A percentile compares a stretch with the other conserved stretches of the same genome.
Conservation (phyloP, 441 rosid species). For the Croton setiger region DNA sequence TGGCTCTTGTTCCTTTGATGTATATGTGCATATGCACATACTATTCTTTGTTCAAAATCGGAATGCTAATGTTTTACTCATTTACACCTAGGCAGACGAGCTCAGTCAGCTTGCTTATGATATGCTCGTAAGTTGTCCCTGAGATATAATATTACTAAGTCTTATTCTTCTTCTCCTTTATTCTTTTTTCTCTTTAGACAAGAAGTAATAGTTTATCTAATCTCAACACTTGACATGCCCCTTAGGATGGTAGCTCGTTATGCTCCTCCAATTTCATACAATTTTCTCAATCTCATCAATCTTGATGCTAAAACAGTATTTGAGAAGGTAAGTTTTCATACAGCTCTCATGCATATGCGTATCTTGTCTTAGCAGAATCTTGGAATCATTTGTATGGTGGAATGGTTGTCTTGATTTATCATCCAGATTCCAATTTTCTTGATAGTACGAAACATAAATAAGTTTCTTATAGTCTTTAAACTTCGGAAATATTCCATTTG, state of each 20-base stretch:
- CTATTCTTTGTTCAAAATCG: conserved; percentile 88
- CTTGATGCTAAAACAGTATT: conserved; percentile 64
- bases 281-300: conserved; percentile 89
- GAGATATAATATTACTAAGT: conserved; percentile 12
- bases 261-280: conserved; percentile 94
- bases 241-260: conserved; percentile 98
- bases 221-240: conserved; percentile 18
- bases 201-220: conserved; percentile 17
- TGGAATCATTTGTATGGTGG: too few relatives aligned
- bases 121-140: conserved; percentile 82
- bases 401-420: not conserved
- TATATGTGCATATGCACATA: conserved; percentile 99
- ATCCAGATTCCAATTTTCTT: not conserved
- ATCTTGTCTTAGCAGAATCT: conserved; percentile 1
- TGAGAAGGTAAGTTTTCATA: conserved; percentile 60
- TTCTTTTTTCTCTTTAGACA: not conserved
- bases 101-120: conserved; percentile 96
- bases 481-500: conserved; percentile 1
- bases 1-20: conserved; percentile 92
- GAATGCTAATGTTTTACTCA: conserved; percentile 98
- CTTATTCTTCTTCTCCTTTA: not conserved
- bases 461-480: not conserved
- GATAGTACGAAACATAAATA: not conserved
- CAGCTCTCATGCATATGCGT: conserved; percentile 5
- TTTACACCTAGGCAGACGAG: conserved; percentile 95